Conservation (phyloP, 164 flowering plant species). For the Tetrastigma voinierianum region DNA sequence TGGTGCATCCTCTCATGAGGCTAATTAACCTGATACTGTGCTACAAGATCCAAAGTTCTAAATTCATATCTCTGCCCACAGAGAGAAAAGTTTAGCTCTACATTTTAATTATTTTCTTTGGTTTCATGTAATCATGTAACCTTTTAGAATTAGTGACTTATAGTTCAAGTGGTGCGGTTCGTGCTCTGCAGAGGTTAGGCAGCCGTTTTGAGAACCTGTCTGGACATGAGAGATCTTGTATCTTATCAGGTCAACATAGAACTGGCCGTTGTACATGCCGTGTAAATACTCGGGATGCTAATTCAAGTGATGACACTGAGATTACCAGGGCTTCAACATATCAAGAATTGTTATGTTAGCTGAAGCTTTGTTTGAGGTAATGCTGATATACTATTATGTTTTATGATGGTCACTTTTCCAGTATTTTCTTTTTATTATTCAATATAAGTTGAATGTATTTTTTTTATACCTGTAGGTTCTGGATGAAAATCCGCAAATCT, state of each 20-base stretch:
- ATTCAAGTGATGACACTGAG: slow-evolving; percentile 60
- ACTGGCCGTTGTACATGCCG: slow-evolving; percentile 80
- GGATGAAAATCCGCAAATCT: slow-evolving; percentile 99
- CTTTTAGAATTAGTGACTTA: neutral
- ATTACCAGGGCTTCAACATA: slow-evolving; percentile 88
- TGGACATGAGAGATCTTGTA: slow-evolving; percentile 88
- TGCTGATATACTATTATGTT: slow-evolving; percentile 1
- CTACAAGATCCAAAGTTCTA: no score
- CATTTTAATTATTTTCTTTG: no score
- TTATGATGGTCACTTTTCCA: neutral
- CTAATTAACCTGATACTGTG: no score
- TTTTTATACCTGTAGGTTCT: slow-evolving; percentile 65
- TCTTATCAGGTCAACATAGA: slow-evolving; percentile 83
- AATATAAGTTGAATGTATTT: slow-evolving; percentile 21
- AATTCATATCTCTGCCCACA: no score
- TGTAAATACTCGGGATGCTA: slow-evolving; percentile 34
- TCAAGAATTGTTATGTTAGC: slow-evolving; percentile 97
- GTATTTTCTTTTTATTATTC: neutral
- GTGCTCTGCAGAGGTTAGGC: slow-evolving; percentile 89
- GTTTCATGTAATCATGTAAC: no score
- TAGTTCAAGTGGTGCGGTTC: slow-evolving; percentile 45
- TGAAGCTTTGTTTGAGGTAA: slow-evolving; percentile 96
- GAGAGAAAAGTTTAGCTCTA: no score
- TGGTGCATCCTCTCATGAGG: no score
- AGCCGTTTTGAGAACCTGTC: slow-evolving; percentile 91